These are phyloP conservation scores for Ganoderma sinense DNA, from an alignment of 1,284 basidiomycete genomes.

Conservation along the genomic window DNA sequence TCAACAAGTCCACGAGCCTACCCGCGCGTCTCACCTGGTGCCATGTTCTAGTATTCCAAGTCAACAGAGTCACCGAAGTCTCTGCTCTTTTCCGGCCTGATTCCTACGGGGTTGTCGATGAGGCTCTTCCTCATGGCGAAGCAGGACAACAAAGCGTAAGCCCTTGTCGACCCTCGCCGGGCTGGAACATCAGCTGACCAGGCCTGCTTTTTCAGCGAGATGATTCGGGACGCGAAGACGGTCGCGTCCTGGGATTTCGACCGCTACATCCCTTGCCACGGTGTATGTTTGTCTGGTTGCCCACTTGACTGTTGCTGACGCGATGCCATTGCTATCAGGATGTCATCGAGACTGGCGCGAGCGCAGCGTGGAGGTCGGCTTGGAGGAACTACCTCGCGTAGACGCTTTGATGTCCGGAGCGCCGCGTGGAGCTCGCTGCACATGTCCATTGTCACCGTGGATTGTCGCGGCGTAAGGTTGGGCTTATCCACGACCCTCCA, in stretches of 20 bases:
- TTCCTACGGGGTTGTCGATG: conserved; percentile 68
- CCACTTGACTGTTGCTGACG: neutral
- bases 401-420: too few relatives aligned
- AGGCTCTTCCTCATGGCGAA: conserved; percentile 60
- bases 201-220: conserved; percentile 55
- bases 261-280: conserved; percentile 93
- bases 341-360: conserved; percentile 83
- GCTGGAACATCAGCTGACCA: conserved; percentile 6
- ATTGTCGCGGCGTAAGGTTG: too few relatives aligned
- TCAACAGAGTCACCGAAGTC: conserved; percentile 56
- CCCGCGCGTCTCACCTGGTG: neutral
- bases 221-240: conserved; percentile 74
- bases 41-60: conserved; percentile 50
- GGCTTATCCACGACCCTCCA: too few relatives aligned
- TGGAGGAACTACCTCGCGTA: conserved; percentile 44
- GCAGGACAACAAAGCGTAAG: conserved; percentile 70
- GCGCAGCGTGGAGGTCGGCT: conserved; percentile 69
- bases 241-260: conserved; percentile 89
- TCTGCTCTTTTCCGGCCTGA: conserved; percentile 52
- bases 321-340: conserved; percentile 47
- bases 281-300: conserved; percentile 54
- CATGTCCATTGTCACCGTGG: neutral
- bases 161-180: conserved; percentile 18
- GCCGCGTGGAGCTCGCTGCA: neutral
- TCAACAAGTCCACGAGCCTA: too few relatives aligned